Evolutionary conservation across 2,329 filamentous ascomycete genomes (phyloP).

Genomic region (Calycina marina): DNA sequence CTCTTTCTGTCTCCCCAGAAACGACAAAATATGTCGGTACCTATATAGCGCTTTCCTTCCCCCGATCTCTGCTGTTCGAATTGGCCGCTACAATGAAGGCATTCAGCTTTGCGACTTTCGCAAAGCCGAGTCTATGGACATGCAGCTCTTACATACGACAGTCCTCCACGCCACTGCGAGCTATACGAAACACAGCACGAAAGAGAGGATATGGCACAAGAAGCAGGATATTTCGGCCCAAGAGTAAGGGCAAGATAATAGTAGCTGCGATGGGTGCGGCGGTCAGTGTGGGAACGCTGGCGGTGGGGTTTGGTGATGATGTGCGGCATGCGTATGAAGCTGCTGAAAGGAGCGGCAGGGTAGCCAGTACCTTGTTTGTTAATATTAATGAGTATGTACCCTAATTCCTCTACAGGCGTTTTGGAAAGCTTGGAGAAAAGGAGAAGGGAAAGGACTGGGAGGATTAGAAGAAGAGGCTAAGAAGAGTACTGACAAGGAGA

Average conservation of each 20-base stretch:
- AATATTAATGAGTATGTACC: slow-evolving; percentile 73
- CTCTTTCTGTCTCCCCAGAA: no score
- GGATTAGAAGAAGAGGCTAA: no score
- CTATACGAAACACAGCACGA: slow-evolving; percentile 1
- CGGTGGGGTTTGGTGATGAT: slow-evolving; percentile 46
- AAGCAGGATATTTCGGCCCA: slow-evolving; percentile 5
- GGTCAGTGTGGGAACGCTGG: slow-evolving; percentile 14
- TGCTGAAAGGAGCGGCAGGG: slow-evolving; percentile 62
- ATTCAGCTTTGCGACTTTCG: slow-evolving; percentile 11
- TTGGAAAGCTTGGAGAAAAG: no score
- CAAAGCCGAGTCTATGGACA: slow-evolving; percentile 12
- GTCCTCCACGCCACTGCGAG: slow-evolving; percentile 1
- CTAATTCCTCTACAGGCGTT: no score
- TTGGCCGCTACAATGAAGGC: slow-evolving; percentile 14
- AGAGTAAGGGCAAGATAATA: slow-evolving; percentile 6
- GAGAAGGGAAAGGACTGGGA: no score
- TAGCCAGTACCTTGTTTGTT: slow-evolving; percentile 57
- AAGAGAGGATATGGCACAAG: slow-evolving; percentile 2
- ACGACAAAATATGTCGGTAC: no score
- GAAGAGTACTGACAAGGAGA: no score
- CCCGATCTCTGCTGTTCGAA: slow-evolving; percentile 6
- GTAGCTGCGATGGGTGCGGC: slow-evolving; percentile 12
- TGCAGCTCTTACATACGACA: slow-evolving; percentile 16
- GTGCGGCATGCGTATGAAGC: slow-evolving; percentile 65
- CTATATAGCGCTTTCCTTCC: no score